These are phyloP conservation scores for Stephania yunnanensis DNA, from an alignment of 164 flowering plant species.

Conservation along the genomic window DNA sequence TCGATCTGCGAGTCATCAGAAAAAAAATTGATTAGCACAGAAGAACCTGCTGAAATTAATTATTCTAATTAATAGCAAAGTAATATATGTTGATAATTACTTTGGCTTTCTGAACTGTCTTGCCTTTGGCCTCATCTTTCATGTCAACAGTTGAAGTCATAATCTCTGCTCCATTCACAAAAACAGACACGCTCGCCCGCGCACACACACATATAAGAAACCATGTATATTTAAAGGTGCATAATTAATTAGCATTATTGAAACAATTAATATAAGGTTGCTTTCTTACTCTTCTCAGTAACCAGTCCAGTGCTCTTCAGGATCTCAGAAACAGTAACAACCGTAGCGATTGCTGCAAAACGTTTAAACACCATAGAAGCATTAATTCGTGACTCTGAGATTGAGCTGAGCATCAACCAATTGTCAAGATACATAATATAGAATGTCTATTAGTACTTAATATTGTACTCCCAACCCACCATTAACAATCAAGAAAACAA, in stretches of 20 bases:
- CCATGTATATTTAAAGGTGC: not conserved
- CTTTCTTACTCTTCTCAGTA: slow-evolving; percentile 60
- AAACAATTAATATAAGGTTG: not conserved
- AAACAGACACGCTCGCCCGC: not conserved
- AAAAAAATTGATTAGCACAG: not conserved
- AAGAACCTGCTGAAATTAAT: not conserved
- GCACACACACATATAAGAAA: not conserved
- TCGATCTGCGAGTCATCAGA: slow-evolving; percentile 14
- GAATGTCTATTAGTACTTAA: too few relatives aligned
- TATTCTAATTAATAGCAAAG: not conserved
- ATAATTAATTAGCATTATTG: not conserved
- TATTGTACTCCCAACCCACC: too few relatives aligned
- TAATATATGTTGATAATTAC: slow-evolving; percentile 17
- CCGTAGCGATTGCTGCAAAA: slow-evolving; percentile 75
- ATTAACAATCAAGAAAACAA: too few relatives aligned
- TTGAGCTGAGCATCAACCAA: not conserved
- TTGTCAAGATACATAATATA: too few relatives aligned
- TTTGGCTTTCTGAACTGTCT: slow-evolving; percentile 70
- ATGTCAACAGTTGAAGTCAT: slow-evolving; percentile 68
- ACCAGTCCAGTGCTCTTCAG: slow-evolving; percentile 80
- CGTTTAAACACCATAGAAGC: not conserved
- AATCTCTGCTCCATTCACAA: slow-evolving; percentile 40
- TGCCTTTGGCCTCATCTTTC: slow-evolving; percentile 70
- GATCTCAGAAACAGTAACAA: slow-evolving; percentile 78
- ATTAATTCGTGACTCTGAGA: not conserved